Conservation (phyloP, 2,329 filamentous ascomycete genomes). For the Calonectria pteridis region DNA sequence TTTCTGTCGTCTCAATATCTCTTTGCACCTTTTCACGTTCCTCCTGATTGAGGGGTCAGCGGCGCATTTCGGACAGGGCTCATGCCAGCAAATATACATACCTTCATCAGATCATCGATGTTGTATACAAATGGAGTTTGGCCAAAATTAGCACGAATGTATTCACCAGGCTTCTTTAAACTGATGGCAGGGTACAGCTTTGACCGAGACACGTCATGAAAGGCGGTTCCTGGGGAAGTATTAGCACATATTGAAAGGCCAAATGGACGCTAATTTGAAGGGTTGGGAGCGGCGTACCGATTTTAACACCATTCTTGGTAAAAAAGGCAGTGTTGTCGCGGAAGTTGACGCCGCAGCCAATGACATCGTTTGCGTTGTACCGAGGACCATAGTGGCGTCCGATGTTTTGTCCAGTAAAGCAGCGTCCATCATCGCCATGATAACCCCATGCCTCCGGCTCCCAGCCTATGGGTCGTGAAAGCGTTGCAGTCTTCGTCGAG, state of each 20-base stretch:
- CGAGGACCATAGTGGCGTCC: constrained; percentile 69
- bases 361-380: constrained; percentile 68
- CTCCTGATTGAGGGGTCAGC: constrained; percentile 56
- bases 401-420: constrained; percentile 67
- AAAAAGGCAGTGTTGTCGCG: constrained; percentile 75
- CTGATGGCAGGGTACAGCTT: constrained; percentile 76
- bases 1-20: constrained; percentile 70
- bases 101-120: constrained; percentile 87
- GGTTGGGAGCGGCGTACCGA: constrained; percentile 57
- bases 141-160: constrained; percentile 74
- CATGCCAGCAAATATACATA: constrained; percentile 54
- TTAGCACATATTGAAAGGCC: constrained; percentile 37
- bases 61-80: not conserved
- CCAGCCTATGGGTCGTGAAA: constrained; percentile 73
- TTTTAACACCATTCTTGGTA: constrained; percentile 72
- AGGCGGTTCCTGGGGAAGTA: constrained; percentile 71
- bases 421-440: constrained; percentile 76
- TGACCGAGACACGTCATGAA: constrained; percentile 72
- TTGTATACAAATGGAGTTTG: constrained; percentile 88
- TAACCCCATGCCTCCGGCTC: constrained; percentile 77
- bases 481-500: constrained; percentile 63
- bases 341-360: constrained; percentile 77
- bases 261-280: not conserved
- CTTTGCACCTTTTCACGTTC: constrained; percentile 70
- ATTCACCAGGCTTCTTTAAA: constrained; percentile 74